Evolutionary conservation across 2,329 filamentous ascomycete genomes (phyloP).

Genomic region (Phialophora macrospora): DNA sequence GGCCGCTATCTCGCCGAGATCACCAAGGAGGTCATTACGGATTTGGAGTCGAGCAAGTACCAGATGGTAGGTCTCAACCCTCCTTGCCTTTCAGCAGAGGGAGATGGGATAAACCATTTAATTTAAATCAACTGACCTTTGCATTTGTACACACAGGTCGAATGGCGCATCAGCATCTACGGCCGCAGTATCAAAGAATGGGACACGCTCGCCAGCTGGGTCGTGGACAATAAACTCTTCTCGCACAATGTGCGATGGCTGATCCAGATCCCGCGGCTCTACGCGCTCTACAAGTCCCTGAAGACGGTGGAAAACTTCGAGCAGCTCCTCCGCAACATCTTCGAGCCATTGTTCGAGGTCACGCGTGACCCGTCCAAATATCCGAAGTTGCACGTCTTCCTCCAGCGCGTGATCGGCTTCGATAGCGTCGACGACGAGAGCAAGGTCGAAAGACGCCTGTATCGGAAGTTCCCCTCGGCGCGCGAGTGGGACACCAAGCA

Average conservation of each 20-base stretch:
- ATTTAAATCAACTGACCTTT: neutral
- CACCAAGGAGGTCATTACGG: constrained; percentile 95
- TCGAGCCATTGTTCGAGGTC: constrained; percentile 91
- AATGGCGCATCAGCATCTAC: constrained; percentile 98
- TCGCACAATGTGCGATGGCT: constrained; percentile 98
- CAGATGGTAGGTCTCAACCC: constrained; percentile 69
- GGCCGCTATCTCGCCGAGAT: constrained; percentile 96
- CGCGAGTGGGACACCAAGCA: constrained; percentile 88
- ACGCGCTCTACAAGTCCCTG: constrained; percentile 91
- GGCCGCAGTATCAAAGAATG: constrained; percentile 90
- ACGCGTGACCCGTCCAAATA: constrained; percentile 84
- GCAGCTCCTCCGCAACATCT: constrained; percentile 87
- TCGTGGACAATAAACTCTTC: constrained; percentile 96
- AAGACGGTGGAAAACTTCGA: constrained; percentile 88
- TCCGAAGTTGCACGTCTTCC: constrained; percentile 90
- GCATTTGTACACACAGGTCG: constrained; percentile 54
- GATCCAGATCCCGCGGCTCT: constrained; percentile 91
- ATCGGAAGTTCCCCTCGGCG: constrained; percentile 91
- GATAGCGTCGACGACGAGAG: constrained; percentile 98
- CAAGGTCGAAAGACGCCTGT: constrained; percentile 92
- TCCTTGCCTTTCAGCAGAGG: neutral
- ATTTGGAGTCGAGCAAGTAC: constrained; percentile 98
- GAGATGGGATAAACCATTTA: neutral
- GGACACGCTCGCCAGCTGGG: constrained; percentile 97
- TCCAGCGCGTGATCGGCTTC: constrained; percentile 94